These are phyloP conservation scores for Phialophora chinensis DNA, from an alignment of 2,329 filamentous ascomycete genomes.

Conservation along the genomic window DNA sequence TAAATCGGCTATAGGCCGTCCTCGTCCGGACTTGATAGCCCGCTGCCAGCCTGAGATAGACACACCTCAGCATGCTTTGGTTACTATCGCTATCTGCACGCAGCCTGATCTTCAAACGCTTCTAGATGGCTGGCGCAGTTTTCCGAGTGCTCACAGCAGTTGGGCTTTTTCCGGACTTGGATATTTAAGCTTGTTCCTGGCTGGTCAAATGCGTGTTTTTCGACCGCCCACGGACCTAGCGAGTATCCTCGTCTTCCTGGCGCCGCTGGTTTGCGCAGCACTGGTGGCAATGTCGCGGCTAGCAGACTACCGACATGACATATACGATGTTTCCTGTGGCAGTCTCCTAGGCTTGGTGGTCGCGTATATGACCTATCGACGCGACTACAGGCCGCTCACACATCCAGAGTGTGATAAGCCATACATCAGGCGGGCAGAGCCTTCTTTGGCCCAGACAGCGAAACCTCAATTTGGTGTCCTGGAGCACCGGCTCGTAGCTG, in stretches of 20 bases:
- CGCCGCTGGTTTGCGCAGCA: constrained; percentile 62
- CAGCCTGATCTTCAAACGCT: constrained; percentile 61
- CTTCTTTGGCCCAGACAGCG: constrained; percentile 9
- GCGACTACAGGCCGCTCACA: constrained; percentile 63
- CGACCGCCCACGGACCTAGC: constrained; percentile 63
- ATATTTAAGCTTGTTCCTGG: constrained; percentile 58
- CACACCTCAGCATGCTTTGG: constrained; percentile 60
- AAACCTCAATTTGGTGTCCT: neutral
- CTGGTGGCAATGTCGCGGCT: constrained; percentile 66
- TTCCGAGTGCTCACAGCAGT: constrained; percentile 67
- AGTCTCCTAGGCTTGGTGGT: constrained; percentile 60
- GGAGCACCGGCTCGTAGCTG: neutral
- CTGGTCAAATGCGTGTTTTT: constrained; percentile 63
- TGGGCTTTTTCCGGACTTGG: constrained; percentile 67
- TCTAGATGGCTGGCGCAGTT: constrained; percentile 69
- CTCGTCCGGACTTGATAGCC: constrained; percentile 82
- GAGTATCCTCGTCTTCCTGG: constrained; percentile 59
- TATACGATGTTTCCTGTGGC: constrained; percentile 65
- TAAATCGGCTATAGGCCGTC: constrained; percentile 84
- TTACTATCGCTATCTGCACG: constrained; percentile 54
- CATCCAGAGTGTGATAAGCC: constrained; percentile 57
- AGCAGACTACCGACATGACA: constrained; percentile 68
- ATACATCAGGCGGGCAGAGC: constrained; percentile 43
- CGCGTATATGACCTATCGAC: constrained; percentile 63
- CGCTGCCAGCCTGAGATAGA: constrained; percentile 75